These are phyloP conservation scores for Termitomyces sp. DNA, from an alignment of 768 basidiomycete genomes.

Conservation along the genomic window DNA sequence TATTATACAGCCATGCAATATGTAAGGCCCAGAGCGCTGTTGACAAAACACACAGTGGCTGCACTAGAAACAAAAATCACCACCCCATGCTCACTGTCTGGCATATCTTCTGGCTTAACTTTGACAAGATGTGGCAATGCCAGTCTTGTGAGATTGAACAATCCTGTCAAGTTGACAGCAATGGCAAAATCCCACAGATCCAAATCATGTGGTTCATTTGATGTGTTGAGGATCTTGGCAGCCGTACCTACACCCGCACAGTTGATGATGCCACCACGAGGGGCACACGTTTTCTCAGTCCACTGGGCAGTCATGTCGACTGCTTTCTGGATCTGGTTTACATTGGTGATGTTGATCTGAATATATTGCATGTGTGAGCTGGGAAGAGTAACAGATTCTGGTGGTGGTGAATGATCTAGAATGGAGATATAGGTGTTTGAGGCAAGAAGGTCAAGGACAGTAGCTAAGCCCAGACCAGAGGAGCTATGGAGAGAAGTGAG, in stretches of 20 bases:
- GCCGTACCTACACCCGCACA: constrained; percentile 51
- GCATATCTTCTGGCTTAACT: constrained; percentile 40
- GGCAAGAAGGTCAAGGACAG: constrained; percentile 41
- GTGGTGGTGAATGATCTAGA: background rate
- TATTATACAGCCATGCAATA: constrained; percentile 32
- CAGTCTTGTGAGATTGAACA: constrained; percentile 56
- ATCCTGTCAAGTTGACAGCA: constrained; percentile 54
- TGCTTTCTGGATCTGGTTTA: background rate
- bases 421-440: constrained; percentile 10
- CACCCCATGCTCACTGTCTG: background rate
- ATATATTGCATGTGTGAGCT: background rate
- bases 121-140: constrained; percentile 48
- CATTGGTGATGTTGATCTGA: background rate
- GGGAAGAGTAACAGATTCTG: background rate
- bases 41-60: background rate
- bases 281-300: constrained; percentile 35
- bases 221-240: constrained; percentile 43
- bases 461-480: constrained; percentile 57
- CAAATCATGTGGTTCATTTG: constrained; percentile 45
- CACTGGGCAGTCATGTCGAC: constrained; percentile 32
- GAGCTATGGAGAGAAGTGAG: constrained; percentile 31
- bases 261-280: constrained; percentile 57
- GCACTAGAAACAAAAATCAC: constrained; percentile 2
- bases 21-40: background rate
- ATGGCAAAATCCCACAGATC: constrained; percentile 52